Conservation (phyloP, 257 asterid species). For the Solanum gandarillasii region DNA sequence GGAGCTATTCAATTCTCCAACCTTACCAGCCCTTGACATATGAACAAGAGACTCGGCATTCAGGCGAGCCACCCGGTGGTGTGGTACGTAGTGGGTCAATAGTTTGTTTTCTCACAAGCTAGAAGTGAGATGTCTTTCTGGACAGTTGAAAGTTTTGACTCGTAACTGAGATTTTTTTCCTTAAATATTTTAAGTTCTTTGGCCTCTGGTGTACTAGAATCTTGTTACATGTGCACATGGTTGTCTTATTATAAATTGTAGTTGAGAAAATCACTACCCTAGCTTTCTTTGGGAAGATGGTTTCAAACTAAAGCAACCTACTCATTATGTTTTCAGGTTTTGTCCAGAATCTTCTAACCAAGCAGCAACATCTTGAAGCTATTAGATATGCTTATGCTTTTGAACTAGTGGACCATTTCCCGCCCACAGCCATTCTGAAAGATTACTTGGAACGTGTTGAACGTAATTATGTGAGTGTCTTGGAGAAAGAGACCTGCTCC, state of each 20-base stretch:
- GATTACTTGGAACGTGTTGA: background rate
- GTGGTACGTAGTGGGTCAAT: background rate
- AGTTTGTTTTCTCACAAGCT: background rate
- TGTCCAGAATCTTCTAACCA: background rate
- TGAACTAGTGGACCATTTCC: constrained; percentile 10
- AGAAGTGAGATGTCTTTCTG: background rate
- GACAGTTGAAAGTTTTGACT: background rate
- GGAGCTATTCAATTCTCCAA: background rate
- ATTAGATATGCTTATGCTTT: constrained; percentile 6
- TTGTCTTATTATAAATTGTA: background rate
- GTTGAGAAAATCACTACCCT: background rate
- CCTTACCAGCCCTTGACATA: too few species aligned
- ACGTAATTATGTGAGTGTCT: background rate
- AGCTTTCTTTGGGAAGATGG: background rate
- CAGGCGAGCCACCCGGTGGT: too few species aligned
- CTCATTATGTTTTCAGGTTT: constrained; percentile 2
- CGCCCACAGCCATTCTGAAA: constrained; percentile 9
- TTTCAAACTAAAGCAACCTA: background rate
- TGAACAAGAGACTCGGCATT: too few species aligned
- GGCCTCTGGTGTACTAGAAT: background rate
- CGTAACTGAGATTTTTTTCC: background rate
- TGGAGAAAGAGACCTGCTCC: background rate
- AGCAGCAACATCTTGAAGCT: constrained; percentile 1
- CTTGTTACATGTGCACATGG: background rate
- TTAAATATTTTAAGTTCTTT: background rate